Conservation (phyloP, 352 stramenopile species). For the Globisporangium sylvaticum region DNA sequence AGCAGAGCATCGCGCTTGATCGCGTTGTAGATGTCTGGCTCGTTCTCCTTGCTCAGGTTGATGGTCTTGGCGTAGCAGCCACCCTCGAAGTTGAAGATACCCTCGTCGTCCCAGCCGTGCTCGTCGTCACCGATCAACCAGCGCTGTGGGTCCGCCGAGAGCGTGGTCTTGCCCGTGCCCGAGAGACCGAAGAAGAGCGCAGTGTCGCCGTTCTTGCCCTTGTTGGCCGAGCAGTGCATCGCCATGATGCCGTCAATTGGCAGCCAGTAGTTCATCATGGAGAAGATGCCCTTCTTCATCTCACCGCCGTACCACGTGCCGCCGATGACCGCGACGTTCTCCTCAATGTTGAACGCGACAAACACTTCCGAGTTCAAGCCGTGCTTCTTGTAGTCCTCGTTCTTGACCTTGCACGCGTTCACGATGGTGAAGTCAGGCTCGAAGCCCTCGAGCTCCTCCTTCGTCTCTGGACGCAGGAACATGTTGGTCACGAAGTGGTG, state of each 20-base stretch:
- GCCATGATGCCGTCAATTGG: constrained; percentile 94
- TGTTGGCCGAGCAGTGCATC: constrained; percentile 99
- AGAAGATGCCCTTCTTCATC: neutral
- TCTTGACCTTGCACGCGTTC: constrained; percentile 95
- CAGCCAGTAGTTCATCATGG: constrained; percentile 98
- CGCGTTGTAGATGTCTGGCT: constrained; percentile 97
- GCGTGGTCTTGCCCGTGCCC: constrained; percentile 76
- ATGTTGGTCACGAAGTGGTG: constrained; percentile 98
- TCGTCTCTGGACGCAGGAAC: constrained; percentile 87
- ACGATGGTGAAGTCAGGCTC: constrained; percentile 97
- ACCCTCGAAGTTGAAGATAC: constrained; percentile 99
- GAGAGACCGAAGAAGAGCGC: constrained; percentile 97
- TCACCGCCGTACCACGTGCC: neutral
- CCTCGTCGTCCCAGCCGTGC: constrained; percentile 97
- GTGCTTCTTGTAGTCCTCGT: constrained; percentile 93
- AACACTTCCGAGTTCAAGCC: constrained; percentile 95
- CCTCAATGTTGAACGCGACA: neutral
- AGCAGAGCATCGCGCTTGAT: constrained; percentile 97
- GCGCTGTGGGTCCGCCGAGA: neutral
- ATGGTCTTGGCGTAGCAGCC: constrained; percentile 99
- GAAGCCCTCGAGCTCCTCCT: constrained; percentile 90
- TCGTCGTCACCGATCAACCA: constrained; percentile 79
- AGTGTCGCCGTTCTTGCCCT: constrained; percentile 94
- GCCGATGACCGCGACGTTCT: neutral
- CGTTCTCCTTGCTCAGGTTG: constrained; percentile 93